phyloP scores from a whole-genome alignment of 352 stramenopile genomes.

The Globisporangium canariense region DNA sequence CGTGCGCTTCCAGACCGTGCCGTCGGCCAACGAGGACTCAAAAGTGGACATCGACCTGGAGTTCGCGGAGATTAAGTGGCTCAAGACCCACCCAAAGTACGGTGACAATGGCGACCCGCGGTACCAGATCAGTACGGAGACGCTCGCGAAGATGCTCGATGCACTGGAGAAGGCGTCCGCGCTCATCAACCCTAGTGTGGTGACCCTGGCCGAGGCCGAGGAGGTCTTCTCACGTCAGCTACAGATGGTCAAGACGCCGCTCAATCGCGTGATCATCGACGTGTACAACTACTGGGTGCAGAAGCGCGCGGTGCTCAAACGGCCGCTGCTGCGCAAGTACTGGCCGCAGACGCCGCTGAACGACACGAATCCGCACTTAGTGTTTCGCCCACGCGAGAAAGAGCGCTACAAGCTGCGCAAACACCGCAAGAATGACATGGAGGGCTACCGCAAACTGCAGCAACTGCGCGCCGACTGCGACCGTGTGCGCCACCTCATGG shows the following conservation, averaged over 20 bases:
- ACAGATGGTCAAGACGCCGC: slow-evolving; percentile 58
- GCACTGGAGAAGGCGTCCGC: slow-evolving; percentile 83
- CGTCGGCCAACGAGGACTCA: slow-evolving; percentile 34
- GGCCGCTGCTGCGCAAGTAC: slow-evolving; percentile 92
- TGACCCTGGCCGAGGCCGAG: slow-evolving; percentile 71
- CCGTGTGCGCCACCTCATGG: slow-evolving; percentile 73
- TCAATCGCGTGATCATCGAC: slow-evolving; percentile 73
- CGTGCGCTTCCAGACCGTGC: slow-evolving; percentile 75
- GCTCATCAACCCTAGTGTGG: slow-evolving; percentile 71
- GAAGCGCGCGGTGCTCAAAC: slow-evolving; percentile 90
- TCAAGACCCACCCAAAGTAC: slow-evolving; percentile 79
- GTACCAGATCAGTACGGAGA: slow-evolving; percentile 67
- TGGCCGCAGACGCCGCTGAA: slow-evolving; percentile 95
- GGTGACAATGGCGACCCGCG: slow-evolving; percentile 73
- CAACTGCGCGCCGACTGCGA: slow-evolving; percentile 93
- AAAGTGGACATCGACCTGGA: slow-evolving; percentile 76
- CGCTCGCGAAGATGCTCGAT: slow-evolving; percentile 82
- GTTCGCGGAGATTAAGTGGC: slow-evolving; percentile 86
- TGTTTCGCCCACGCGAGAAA: slow-evolving; percentile 98
- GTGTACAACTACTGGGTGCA: slow-evolving; percentile 96
- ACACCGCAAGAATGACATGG: slow-evolving; percentile 95
- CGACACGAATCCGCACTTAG: slow-evolving; percentile 97
- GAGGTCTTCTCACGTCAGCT: slow-evolving; percentile 71
- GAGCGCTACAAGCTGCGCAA: slow-evolving; percentile 96
- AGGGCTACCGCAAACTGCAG: slow-evolving; percentile 93